Conservation (phyloP, 2,329 filamentous ascomycete species). For the Rhinocladiella mackenziei region DNA sequence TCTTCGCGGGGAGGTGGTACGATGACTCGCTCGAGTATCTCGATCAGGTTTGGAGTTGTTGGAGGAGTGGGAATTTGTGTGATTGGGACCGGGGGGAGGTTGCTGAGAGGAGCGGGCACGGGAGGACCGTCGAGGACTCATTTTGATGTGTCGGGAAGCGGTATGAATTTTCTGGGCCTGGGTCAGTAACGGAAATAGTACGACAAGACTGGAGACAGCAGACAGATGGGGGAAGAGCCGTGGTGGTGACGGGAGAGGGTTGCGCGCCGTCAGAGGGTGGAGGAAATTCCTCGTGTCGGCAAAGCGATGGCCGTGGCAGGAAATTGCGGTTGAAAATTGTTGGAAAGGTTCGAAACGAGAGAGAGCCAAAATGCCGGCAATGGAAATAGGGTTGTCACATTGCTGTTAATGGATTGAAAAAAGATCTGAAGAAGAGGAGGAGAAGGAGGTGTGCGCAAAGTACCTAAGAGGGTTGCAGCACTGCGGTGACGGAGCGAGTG, state of each 20-base stretch:
- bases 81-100: slow-evolving; percentile 65
- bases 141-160: slow-evolving; percentile 31
- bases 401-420: background rate
- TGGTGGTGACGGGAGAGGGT: slow-evolving; percentile 8
- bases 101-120: slow-evolving; percentile 77
- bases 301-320: slow-evolving; percentile 1
- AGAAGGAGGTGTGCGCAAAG: slow-evolving; percentile 9
- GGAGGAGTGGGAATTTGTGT: slow-evolving; percentile 66
- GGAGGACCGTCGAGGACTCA: slow-evolving; percentile 82
- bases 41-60: slow-evolving; percentile 60
- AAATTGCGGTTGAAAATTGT: slow-evolving; percentile 2
- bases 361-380: slow-evolving; percentile 10
- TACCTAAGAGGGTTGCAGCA: background rate
- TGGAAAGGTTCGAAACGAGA: slow-evolving; percentile 3
- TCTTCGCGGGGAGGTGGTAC: slow-evolving; percentile 68
- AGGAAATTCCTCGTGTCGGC: slow-evolving; percentile 13
- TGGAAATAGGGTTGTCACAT: slow-evolving; percentile 17
- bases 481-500: background rate
- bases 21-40: slow-evolving; percentile 69
- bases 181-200: background rate
- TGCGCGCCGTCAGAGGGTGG: slow-evolving; percentile 9
- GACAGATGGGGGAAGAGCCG: background rate
- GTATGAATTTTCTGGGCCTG: background rate
- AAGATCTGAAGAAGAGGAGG: background rate
- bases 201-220: slow-evolving; percentile 1